A percentile compares a stretch with the other conserved stretches of the same genome.
phyloP scores from a whole-genome alignment of 2,329 filamentous ascomycete species.

The Diaporthe sp. region DNA sequence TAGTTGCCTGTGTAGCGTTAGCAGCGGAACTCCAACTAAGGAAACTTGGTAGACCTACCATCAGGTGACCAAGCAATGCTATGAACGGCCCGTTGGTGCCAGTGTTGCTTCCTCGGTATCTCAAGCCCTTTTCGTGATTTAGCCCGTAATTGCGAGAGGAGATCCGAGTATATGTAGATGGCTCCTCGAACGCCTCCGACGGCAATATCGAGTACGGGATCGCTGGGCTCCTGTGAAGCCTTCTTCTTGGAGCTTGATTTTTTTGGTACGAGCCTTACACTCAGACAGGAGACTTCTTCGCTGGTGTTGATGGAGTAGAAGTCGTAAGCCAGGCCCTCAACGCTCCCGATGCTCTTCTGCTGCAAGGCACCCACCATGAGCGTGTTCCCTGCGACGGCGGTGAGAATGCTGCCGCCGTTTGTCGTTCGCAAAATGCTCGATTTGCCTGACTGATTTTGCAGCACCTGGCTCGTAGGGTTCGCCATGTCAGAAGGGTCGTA shows the following conservation, averaged over 20 bases:
- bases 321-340: constrained; percentile 65
- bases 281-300: constrained; percentile 76
- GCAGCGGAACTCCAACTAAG: constrained; percentile 42
- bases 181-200: constrained; percentile 83
- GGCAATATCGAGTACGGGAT: constrained; percentile 75
- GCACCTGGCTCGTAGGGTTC: constrained; percentile 35
- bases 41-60: constrained; percentile 66
- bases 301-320: constrained; percentile 71
- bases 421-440: constrained; percentile 48
- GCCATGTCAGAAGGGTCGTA: constrained; percentile 55
- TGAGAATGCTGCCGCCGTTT: constrained; percentile 70
- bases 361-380: constrained; percentile 72
- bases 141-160: constrained; percentile 70
- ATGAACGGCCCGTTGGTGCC: constrained; percentile 89
- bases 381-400: constrained; percentile 66
- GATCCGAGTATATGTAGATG: constrained; percentile 86
- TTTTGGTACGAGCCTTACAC: constrained; percentile 66
- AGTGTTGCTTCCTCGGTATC: constrained; percentile 80
- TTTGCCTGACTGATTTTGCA: constrained; percentile 35
- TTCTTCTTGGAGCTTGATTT: constrained; percentile 46
- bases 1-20: constrained; percentile 79
- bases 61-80: constrained; percentile 93
- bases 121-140: constrained; percentile 60
- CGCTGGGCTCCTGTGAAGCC: constrained; percentile 46
- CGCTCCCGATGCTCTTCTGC: constrained; percentile 48